Evolutionary conservation across 139 green algal genomes (phyloP).

Genomic region (Micromonas pusilla): DNA sequence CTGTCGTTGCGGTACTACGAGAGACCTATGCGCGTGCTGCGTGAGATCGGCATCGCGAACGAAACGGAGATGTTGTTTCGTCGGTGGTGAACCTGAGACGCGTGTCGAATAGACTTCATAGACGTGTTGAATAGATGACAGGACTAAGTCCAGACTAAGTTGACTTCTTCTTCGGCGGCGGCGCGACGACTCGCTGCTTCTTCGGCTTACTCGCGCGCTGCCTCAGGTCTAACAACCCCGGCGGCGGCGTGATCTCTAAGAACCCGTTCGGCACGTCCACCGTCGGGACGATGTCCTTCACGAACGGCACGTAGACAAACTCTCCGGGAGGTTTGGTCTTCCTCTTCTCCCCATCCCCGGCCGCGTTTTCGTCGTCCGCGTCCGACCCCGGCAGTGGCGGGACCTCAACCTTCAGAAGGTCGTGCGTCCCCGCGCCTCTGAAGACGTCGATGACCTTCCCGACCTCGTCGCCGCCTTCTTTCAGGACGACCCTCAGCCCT

Average conservation of each 20-base stretch:
- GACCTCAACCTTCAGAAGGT: constrained; percentile 22
- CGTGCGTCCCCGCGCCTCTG: constrained; percentile 17
- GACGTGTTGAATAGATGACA: too few relatives aligned
- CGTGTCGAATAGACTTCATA: too few relatives aligned
- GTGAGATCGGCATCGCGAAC: background rate
- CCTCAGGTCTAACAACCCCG: constrained; percentile 40
- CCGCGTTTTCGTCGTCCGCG: background rate
- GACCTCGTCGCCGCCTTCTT: constrained; percentile 11
- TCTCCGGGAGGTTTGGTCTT: background rate
- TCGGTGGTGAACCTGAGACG: too few relatives aligned
- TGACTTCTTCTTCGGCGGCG: background rate
- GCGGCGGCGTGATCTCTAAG: constrained; percentile 37
- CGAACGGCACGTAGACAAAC: constrained; percentile 40
- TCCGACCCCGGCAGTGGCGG: background rate
- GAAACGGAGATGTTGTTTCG: background rate
- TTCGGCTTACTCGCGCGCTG: background rate
- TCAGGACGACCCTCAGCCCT: constrained; percentile 17
- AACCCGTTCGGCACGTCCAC: constrained; percentile 30
- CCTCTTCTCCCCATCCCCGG: too few relatives aligned
- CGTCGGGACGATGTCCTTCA: constrained; percentile 41
- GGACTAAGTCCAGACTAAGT: too few relatives aligned
- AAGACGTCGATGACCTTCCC: constrained; percentile 32
- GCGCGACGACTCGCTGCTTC: background rate
- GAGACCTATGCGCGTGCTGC: background rate
- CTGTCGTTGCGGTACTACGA: background rate